Evolutionary conservation across 1,284 basidiomycete species (phyloP).

Genomic region (Rhodotorula sp.): DNA sequence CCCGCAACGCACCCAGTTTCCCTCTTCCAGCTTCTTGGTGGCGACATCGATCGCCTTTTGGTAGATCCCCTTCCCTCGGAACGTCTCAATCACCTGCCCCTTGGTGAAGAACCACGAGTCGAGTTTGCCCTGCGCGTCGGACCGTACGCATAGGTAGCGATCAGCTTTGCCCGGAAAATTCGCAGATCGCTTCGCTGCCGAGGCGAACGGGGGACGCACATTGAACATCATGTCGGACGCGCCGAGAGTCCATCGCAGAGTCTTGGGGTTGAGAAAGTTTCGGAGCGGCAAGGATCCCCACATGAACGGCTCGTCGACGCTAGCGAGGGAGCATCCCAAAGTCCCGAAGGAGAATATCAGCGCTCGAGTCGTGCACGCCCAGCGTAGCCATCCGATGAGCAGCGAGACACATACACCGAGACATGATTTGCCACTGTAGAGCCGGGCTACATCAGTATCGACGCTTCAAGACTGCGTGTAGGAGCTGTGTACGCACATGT

Average conservation of each 20-base stretch:
- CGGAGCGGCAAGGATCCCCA: constrained; percentile 37
- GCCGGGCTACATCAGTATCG: constrained; percentile 24
- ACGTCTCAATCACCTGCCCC: constrained; percentile 92
- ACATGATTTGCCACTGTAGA: constrained; percentile 81
- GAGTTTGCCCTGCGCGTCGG: constrained; percentile 8
- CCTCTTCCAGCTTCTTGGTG: constrained; percentile 72
- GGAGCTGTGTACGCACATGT: constrained; percentile 60
- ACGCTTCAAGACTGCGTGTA: no score
- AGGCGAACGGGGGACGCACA: constrained; percentile 1
- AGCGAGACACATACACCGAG: constrained; percentile 64
- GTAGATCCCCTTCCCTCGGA: constrained; percentile 84
- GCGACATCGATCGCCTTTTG: constrained; percentile 82
- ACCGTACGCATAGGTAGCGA: constrained; percentile 38
- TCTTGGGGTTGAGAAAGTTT: constrained; percentile 54
- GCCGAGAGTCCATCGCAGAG: constrained; percentile 79
- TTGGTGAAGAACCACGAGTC: constrained; percentile 72
- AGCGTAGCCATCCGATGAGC: background rate
- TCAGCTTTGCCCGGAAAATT: constrained; percentile 47
- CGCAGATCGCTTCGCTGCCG: background rate
- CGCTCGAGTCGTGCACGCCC: background rate
- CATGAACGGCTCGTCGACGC: constrained; percentile 45
- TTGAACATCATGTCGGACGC: constrained; percentile 94
- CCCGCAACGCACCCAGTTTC: constrained; percentile 71
- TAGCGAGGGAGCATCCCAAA: background rate
- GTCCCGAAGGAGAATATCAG: constrained; percentile 7